Base-by-base conservation (phyloP, 495 filamentous ascomycete species). In the Trichodelitschia bisporula region DNA sequence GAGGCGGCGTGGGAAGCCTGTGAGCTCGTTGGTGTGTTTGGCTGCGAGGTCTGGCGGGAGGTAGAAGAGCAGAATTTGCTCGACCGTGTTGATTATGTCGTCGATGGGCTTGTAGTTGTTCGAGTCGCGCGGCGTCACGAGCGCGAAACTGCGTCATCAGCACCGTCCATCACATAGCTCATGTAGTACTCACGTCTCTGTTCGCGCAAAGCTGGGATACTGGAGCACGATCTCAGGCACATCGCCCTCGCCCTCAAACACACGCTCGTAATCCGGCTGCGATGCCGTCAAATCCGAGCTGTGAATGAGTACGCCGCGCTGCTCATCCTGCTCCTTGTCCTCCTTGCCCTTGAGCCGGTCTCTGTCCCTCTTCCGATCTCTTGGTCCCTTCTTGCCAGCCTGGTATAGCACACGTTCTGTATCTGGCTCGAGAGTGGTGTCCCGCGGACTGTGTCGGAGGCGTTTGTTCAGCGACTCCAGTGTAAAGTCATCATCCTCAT, bases 91-190 rank as follows among this genome's bases (percentile, higher is more conserved):
- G 32, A 73, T 57, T 36, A 93, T 92, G 38, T 95, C 86, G 40
- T 73, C 65, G 33, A 83, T 51, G 3, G 82, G 72, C 38, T 78
- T 70, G 53, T 91, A 92, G 41, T 86, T 67, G 33, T 72, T 62
- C 18, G 56, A 64, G 24, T 86, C 77, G 36, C 66, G 67, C 11
- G 77, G 71, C 31, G 62, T 62, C 18, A 83, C 73, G 4, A 83
- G 64, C 33, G 84, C 59, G 42, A 79, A 95, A 38, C 21, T 38
- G 32, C 5, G 13, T 33, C 3, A 24, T 15, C 10, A 18, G 31
- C 18, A 32, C 28, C 15, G 15, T 11, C 12, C 1, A 14, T 24
- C 8, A 19, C 15, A 33, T n/a, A 34, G 31, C 10, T 11, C 15
- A 16, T 23, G 8, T 15, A 15, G 14, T 15, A 26, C 37, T 12